Evolutionary conservation across 371 early-diverging fungal species (phyloP).

Genomic region (Mycotypha africana): DNA sequence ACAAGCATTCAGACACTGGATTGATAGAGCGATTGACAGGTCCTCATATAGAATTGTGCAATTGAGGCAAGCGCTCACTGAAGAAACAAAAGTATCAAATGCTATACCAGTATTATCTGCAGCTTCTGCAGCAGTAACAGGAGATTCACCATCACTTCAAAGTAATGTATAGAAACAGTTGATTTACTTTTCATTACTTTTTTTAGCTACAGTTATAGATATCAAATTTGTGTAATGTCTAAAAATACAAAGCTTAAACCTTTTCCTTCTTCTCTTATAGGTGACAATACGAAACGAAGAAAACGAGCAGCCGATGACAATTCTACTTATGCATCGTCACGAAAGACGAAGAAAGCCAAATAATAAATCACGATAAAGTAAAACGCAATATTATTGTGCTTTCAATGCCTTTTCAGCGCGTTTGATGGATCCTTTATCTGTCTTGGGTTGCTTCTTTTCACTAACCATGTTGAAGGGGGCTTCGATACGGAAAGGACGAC

Average conservation of each 20-base stretch:
- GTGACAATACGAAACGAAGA: no score
- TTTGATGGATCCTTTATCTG: conserved; percentile 44
- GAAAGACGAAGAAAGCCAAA: conserved; percentile 16
- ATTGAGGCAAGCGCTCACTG: conserved; percentile 19
- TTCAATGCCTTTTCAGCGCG: conserved; percentile 45
- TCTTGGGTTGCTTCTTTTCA: conserved; percentile 30
- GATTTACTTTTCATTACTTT: no score
- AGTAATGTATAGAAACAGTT: no score
- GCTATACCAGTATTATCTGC: no score
- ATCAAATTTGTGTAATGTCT: no score
- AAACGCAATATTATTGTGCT: conserved; percentile 30
- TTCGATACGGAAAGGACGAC: conserved; percentile 75
- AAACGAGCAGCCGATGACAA: conserved; percentile 16
- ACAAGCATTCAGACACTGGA: conserved; percentile 34
- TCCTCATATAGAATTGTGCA: conserved; percentile 28
- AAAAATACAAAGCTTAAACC: no score
- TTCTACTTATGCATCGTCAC: no score
- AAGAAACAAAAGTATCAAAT: no score
- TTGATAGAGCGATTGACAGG: conserved; percentile 44
- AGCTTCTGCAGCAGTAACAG: no score
- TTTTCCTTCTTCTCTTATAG: no score
- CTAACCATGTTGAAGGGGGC: conserved; percentile 52
- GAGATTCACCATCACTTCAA: neutral
- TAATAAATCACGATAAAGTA: conserved; percentile 2
- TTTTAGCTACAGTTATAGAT: no score